Evolutionary conservation across 2,329 filamentous ascomycete species (phyloP).

Genomic region (Thielaviopsis punctulata): DNA sequence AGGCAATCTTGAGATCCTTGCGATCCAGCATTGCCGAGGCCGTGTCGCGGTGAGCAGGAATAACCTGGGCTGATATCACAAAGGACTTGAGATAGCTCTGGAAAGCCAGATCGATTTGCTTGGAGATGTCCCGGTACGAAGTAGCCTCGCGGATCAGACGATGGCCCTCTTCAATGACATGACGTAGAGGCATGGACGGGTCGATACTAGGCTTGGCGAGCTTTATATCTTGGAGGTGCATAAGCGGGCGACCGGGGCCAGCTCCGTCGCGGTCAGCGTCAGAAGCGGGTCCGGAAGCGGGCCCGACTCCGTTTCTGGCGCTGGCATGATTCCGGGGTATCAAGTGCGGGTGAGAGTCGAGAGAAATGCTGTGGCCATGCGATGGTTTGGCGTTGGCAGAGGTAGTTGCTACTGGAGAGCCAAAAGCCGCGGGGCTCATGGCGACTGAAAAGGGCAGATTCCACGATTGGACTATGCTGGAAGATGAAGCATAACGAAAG

Average conservation of each 20-base stretch:
- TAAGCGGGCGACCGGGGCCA: constrained; percentile 22
- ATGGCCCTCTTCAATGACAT: constrained; percentile 36
- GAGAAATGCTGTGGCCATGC: constrained; percentile 17
- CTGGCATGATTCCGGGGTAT: constrained; percentile 17
- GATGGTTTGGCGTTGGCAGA: neutral
- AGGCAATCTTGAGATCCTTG: constrained; percentile 29
- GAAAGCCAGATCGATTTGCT: constrained; percentile 56
- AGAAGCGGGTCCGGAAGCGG: too few species aligned
- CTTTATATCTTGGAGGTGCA: constrained; percentile 37
- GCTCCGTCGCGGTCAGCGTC: constrained; percentile 5
- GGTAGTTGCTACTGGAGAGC: neutral
- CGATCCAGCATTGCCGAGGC: constrained; percentile 47
- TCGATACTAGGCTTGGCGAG: constrained; percentile 30
- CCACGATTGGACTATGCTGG: neutral
- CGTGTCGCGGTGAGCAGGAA: constrained; percentile 54
- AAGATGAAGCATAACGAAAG: neutral
- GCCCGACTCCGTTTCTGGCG: constrained; percentile 8
- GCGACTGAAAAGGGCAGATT: neutral
- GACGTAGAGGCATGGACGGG: constrained; percentile 32
- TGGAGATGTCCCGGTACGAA: constrained; percentile 39
- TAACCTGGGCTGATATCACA: constrained; percentile 57
- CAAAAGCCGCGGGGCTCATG: constrained; percentile 9
- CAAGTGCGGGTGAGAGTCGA: constrained; percentile 18
- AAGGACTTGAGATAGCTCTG: constrained; percentile 71
- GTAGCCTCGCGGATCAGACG: constrained; percentile 40